Base-by-base conservation (phyloP, 805 yeast genomes). In the Wickerhamomyces sydowiorum region DNA sequence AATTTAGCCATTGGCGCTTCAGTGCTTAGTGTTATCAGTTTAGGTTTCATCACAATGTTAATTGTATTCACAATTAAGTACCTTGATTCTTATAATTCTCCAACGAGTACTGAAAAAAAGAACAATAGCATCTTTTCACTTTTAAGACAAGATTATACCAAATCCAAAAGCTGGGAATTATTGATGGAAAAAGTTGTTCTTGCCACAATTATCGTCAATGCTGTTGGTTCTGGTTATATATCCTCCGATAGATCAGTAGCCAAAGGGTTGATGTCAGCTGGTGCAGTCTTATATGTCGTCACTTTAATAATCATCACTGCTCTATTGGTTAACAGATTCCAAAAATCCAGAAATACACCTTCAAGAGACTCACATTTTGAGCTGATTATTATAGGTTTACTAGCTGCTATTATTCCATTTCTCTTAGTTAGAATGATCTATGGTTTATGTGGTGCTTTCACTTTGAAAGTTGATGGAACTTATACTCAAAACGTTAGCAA, bases 301-400 rank as follows among this genome's bases (percentile, higher is more conserved):
- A 20, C 17, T 8, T 6, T 17, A 4, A 3, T 29, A 4, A 12
- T 10, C 3, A 29, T 29, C 8, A 7, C 10, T 5, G 12, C 9
- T 14, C 14, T n/a, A n/a, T n/a, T 29, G 19, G 17, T 29, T 17
- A 29, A 8, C n/a, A n/a, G n/a, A n/a, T n/a, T n/a, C n/a, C n/a
- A n/a, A n/a, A n/a, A n/a, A n/a, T n/a, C n/a, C n/a, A n/a, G n/a
- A n/a, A n/a, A n/a, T n/a, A n/a, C n/a, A n/a, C n/a, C n/a, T n/a
- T n/a, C n/a, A n/a, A n/a, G n/a, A n/a, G n/a, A n/a, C n/a, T n/a
- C n/a, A n/a, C n/a, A n/a, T n/a, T n/a, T n/a, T n/a, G n/a, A n/a
- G n/a, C n/a, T n/a, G n/a, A n/a, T n/a, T n/a, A n/a, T 37, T 5
- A 20, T 37, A 20, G 5, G 8, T 65, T 66, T 64, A 45, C 60